Evolutionary conservation across 495 filamentous ascomycete genomes (phyloP).

Genomic region (Penicillium bialowiezense): DNA sequence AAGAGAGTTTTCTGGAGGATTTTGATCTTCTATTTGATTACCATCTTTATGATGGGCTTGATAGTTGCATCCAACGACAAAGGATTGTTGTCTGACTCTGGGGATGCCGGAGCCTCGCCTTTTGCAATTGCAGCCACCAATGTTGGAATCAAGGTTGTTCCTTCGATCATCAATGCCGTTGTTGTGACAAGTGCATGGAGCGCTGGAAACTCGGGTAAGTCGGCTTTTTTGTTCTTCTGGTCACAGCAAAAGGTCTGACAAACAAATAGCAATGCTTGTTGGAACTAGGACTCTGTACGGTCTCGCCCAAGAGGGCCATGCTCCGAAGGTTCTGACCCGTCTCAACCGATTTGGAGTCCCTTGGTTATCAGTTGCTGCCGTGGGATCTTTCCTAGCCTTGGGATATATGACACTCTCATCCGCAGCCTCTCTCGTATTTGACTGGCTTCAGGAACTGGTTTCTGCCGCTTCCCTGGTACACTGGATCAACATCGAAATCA

Average conservation of each 20-base stretch:
- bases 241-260: neutral
- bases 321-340: slow-evolving; percentile 37
- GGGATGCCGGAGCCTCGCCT: slow-evolving; percentile 27
- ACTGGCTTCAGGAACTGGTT: slow-evolving; percentile 51
- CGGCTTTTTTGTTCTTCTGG: neutral
- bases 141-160: slow-evolving; percentile 27
- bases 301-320: slow-evolving; percentile 33
- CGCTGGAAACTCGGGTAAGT: slow-evolving; percentile 34
- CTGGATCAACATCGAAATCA: slow-evolving; percentile 50
- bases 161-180: slow-evolving; percentile 48
- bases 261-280: slow-evolving; percentile 21
- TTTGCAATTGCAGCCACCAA: slow-evolving; percentile 45
- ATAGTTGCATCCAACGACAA: slow-evolving; percentile 42
- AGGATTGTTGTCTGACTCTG: slow-evolving; percentile 33
- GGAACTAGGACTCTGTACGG: slow-evolving; percentile 39
- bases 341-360: slow-evolving; percentile 59
- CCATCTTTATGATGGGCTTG: slow-evolving; percentile 34
- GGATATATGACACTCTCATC: slow-evolving; percentile 51
- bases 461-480: slow-evolving; percentile 46
- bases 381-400: slow-evolving; percentile 41
- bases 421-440: slow-evolving; percentile 50
- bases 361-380: slow-evolving; percentile 41
- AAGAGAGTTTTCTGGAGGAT: slow-evolving; percentile 30
- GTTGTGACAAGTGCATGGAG: slow-evolving; percentile 37
- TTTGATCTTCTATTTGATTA: slow-evolving; percentile 30